Base-by-base conservation (phyloP, 495 filamentous ascomycete species). In the Talaromyces trachyspermus region DNA sequence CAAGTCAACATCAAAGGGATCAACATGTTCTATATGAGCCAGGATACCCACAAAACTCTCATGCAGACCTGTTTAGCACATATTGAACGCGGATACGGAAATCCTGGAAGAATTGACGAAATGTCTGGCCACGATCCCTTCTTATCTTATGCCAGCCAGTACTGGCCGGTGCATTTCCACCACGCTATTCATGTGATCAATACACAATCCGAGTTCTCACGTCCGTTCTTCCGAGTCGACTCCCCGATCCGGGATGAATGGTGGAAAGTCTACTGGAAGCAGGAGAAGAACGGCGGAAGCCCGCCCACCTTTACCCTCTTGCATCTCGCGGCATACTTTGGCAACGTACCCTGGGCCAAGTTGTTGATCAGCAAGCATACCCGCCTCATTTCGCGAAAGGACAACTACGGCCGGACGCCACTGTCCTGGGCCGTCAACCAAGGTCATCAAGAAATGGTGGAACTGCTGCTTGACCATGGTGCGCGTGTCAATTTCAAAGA, bases 261-360 rank as follows among this genome's bases (percentile, higher is more conserved):
- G 56, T 62, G 56, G 59, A 57, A 49, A 46, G 33, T 45, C 38
- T 62, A 57, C 43, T 62, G 56, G 56, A 51, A 59, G 36, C 51
- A 55, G 46, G 54, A 62, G 49, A 53, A 59, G 35, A 49, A 57
- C 54, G 56, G 51, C 23, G 51, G 51, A 33, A 43, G n/a, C 40
- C 18, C 54, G 24, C 44, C 44, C 23, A 50, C 54, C 14, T 64
- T 64, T 48, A 58, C 64, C 30, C 56, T 66, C 44, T 54, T 68
- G 57, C 64, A 68, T 59, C 53, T 68, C 22, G 63, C 64, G 45
- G 60, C 63, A 25, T 68, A 57, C 51, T 52, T 65, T 49, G 62
- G 63, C 30, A 64, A 54, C 25, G 23, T 58, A 43, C 9, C 45
- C 29, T 58, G 52, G 55, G 54, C 52, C 15, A 60, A 55, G 47